Evolutionary conservation across 768 basidiomycete species (phyloP), one percentile per base, ranked within the genome.

Genomic region (Boletus barrowsii): DNA sequence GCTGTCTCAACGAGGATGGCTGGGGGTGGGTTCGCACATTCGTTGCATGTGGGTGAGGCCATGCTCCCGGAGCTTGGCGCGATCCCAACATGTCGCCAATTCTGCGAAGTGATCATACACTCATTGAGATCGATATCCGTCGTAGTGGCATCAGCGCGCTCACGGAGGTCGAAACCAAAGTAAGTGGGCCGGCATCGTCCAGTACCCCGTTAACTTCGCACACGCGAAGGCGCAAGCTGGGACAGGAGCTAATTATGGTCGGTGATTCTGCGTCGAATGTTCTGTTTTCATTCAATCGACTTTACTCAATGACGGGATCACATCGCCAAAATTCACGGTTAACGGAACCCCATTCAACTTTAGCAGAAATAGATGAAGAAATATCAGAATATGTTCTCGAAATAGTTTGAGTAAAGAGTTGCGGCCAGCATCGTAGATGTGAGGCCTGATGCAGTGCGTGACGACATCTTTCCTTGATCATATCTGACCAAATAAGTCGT

Each of bases 291-390:
- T 37, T 6, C 0, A 18, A 14, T 36, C 29, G 35, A 51, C 55
- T 29, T 30, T 41, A 24, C 24, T 33, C 5, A n/a, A 17, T 1
- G 10, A 36, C 5, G 14, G 9, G 13, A 3, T 49, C 60, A 30
- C 55, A 61, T 57, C 59, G 44, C 42, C 47, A 57, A 62, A 48
- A 42, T 43, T 50, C 22, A 51, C 33, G 46, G 29, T 36, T 10
- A 41, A 14, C 10, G 15, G 30, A 45, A 20, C 33, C 29, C 14
- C 43, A 9, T 18, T 15, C 26, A 5, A 35, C 7, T 47, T 43
- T 39, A 17, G 17, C 37, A 26, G n/a, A 40, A 20, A 53, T 18
- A 32, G 26, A 35, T n/a, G 22, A 18, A 22, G 35, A 29, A 29
- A 29, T 29, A 29, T 29, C 9, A 10, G 20, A n/a, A 30, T 35